phyloP scores from a whole-genome alignment of 169 alveolate species.

The Besnoitia besnoiti region DNA sequence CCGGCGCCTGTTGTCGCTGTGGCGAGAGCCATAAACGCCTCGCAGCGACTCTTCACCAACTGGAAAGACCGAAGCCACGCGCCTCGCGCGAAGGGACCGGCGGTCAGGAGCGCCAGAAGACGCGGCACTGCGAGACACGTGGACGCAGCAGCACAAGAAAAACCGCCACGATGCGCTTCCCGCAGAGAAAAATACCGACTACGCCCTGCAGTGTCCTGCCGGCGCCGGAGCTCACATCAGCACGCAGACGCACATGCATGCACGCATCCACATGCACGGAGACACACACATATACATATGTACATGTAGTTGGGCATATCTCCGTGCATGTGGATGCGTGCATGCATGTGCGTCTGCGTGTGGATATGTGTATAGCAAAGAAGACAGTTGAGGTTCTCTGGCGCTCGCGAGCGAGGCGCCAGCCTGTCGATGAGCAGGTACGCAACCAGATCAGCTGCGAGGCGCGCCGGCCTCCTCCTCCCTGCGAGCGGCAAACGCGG shows the following conservation, averaged over 20 bases:
- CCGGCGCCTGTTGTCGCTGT: background rate
- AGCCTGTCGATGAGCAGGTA: no score
- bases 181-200: no score
- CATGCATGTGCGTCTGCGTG: background rate
- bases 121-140: background rate
- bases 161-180: no score
- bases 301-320: background rate
- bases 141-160: background rate
- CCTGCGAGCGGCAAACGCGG: background rate
- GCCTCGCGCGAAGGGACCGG: background rate
- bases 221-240: background rate
- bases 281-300: background rate
- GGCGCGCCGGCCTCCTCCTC: no score
- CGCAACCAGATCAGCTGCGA: no score
- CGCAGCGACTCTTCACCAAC: background rate
- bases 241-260: background rate
- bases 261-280: background rate
- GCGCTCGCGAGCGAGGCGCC: no score
- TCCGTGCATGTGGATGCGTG: background rate
- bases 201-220: no score
- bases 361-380: no score
- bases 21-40: background rate
- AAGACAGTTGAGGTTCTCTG: no score
- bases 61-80: conserved; percentile 3
- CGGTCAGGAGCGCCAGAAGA: background rate